Base-by-base conservation (phyloP, 371 early-diverging fungal species). In the Dichotomocladium elegans region DNA sequence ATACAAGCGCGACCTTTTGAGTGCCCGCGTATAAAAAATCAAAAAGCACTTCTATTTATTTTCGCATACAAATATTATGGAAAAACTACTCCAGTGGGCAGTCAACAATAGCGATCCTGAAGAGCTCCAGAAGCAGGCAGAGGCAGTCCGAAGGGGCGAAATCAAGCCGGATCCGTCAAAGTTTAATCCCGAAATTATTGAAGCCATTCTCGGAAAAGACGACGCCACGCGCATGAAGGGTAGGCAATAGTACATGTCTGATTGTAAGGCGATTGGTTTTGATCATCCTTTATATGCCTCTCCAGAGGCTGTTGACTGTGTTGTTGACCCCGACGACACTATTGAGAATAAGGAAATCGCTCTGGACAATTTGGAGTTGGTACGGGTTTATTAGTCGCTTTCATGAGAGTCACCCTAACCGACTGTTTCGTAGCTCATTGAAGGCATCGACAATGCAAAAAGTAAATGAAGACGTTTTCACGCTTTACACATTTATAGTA, bases 401-500 rank as follows among this genome's bases (percentile, higher is more conserved):
- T 11, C 8, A 24, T 49, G 9, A 31, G 9, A 17, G 7, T 27
- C n/a, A n/a, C n/a, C n/a, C n/a, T n/a, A n/a, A n/a, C n/a, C n/a
- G n/a, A n/a, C n/a, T n/a, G 21, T 26, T 35, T 17, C 42, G 22
- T 57, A 83, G 83, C 77, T 95, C 19, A 90, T 96, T n/a, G 93
- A 95, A 65, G 88, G 89, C 49, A 86, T 95, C 40, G 97, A 98
- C 71, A 98, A 98, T 60, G 98, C 98, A 14, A 84, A 77, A 53
- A 92, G 87, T 86, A 73, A 34, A 12, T 37, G 3, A 35, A n/a
- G 6, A 35, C 9, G 5, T 17, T 5, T 35, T 35, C 6, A 35
- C 35, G 27, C 25, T 2, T 28, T 1, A 22, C 25, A n/a, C 34
- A 37, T 29, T 0, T 27, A 3, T 46, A n/a, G 15, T 1, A 17